Percentiles rank a stretch among this genome's conserved stretches.
phyloP scores from a whole-genome alignment of 1,284 basidiomycete genomes.

The Hymenochaete sp. region DNA sequence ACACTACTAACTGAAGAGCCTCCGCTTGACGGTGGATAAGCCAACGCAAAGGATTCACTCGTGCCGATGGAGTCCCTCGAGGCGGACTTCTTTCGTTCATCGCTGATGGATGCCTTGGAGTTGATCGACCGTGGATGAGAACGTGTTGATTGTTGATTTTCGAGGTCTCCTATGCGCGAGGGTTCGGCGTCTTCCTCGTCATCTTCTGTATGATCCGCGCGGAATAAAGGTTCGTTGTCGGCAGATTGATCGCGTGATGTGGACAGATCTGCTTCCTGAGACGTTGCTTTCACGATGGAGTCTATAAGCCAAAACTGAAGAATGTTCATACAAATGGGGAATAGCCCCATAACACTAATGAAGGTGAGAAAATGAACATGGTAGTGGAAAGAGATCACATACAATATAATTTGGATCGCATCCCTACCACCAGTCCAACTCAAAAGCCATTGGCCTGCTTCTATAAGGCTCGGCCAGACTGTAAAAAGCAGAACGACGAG shows the following conservation, averaged over 20 bases:
- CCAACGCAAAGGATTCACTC: slow-evolving; percentile 8
- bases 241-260: slow-evolving; percentile 28
- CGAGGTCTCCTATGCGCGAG: slow-evolving; percentile 35
- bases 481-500: slow-evolving; percentile 71
- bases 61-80: slow-evolving; percentile 11
- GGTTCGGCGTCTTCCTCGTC: slow-evolving; percentile 32
- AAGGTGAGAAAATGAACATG: slow-evolving; percentile 8
- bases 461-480: slow-evolving; percentile 63
- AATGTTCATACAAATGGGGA: slow-evolving; percentile 90
- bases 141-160: slow-evolving; percentile 31
- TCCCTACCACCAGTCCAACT: slow-evolving; percentile 67
- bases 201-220: slow-evolving; percentile 36
- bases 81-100: slow-evolving; percentile 27
- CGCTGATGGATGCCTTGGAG: slow-evolving; percentile 18
- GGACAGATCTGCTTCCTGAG: slow-evolving; percentile 29
- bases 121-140: slow-evolving; percentile 28
- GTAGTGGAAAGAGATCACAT: slow-evolving; percentile 26
- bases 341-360: slow-evolving; percentile 64
- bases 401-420: slow-evolving; percentile 78
- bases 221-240: slow-evolving; percentile 52
- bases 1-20: slow-evolving; percentile 9
- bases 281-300: slow-evolving; percentile 73
- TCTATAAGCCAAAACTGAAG: slow-evolving; percentile 86
- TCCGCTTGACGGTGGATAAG: slow-evolving; percentile 16
- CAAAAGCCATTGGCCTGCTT: slow-evolving; percentile 74